Percentiles rank a stretch among this genome's conserved stretches.
phyloP scores from a whole-genome alignment of 2,329 filamentous ascomycete genomes.

The Fusarium anguioides region DNA sequence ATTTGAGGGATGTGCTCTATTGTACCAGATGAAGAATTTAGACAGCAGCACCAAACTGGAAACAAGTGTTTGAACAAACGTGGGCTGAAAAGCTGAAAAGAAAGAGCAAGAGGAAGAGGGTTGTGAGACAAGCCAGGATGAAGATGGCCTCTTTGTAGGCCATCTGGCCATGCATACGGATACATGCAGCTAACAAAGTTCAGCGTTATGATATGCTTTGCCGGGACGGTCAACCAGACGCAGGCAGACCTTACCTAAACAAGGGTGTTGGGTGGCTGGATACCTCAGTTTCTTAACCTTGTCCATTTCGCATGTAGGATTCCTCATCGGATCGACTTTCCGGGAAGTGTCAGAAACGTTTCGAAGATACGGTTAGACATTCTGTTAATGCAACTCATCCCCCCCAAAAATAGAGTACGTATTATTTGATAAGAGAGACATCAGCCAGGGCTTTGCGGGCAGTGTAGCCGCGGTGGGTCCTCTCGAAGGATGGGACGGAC shows the following conservation, averaged over 20 bases:
- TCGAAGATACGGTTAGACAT: slow-evolving; percentile 14
- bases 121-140: slow-evolving; percentile 2
- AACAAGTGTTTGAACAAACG: slow-evolving; percentile 38
- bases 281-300: slow-evolving; percentile 22
- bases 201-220: slow-evolving; percentile 29
- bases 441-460: slow-evolving; percentile 20
- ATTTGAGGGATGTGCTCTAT: too few relatives aligned
- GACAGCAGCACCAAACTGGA: slow-evolving; percentile 22
- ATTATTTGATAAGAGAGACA: slow-evolving; percentile 3
- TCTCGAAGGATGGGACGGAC: slow-evolving; percentile 5
- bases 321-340: slow-evolving; percentile 35
- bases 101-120: background rate
- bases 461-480: slow-evolving; percentile 20
- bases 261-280: slow-evolving; percentile 21
- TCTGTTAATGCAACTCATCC: slow-evolving; percentile 16
- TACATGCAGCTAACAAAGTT: slow-evolving; percentile 20
- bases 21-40: too few relatives aligned
- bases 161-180: background rate
- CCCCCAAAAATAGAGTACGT: background rate
- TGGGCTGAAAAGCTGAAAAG: slow-evolving; percentile 18
- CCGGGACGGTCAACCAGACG: slow-evolving; percentile 24
- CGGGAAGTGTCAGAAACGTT: slow-evolving; percentile 36
- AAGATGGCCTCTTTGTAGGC: slow-evolving; percentile 5
- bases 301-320: slow-evolving; percentile 25
- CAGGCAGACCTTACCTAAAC: slow-evolving; percentile 1